Evolutionary conservation across 345 rosid genomes (phyloP).

Genomic region (Gossypium stocksii): DNA sequence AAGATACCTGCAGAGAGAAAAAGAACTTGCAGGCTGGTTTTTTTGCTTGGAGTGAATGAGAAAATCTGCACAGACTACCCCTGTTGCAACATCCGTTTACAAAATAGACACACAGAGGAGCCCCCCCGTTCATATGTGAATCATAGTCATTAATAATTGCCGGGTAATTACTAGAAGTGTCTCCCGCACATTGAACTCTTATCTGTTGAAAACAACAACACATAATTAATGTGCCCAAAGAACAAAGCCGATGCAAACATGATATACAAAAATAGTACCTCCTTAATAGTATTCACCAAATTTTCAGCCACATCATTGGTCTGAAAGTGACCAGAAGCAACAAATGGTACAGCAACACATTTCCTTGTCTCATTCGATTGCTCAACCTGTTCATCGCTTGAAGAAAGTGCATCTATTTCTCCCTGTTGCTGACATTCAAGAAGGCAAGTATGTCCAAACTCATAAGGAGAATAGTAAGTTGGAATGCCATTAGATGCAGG

Average conservation of each 20-base stretch:
- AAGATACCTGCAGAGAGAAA: constrained; percentile 61
- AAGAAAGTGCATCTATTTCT: constrained; percentile 30
- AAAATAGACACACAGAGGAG: constrained; percentile 59
- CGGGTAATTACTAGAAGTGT: constrained; percentile 21
- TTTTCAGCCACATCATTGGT: constrained; percentile 41
- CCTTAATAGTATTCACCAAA: constrained; percentile 46
- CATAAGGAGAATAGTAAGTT: constrained; percentile 51
- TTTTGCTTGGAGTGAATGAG: constrained; percentile 63
- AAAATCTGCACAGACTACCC: constrained; percentile 63
- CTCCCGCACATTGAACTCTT: constrained; percentile 40
- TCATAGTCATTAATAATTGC: constrained; percentile 22
- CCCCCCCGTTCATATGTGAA: constrained; percentile 24
- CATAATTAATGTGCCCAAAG: constrained; percentile 9
- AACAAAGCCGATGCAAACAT: neutral
- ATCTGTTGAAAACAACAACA: constrained; percentile 40
- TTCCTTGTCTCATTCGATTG: constrained; percentile 38
- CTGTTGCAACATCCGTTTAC: constrained; percentile 67
- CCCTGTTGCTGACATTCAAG: constrained; percentile 38
- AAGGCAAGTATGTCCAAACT: constrained; percentile 65
- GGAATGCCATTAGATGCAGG: constrained; percentile 45
- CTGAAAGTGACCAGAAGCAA: constrained; percentile 49
- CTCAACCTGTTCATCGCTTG: constrained; percentile 38
- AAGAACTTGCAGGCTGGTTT: constrained; percentile 66
- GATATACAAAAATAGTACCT: constrained; percentile 46
- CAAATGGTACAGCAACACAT: constrained; percentile 72